Conservation (phyloP, 1,139 yeast genomes). For the Maudiozyma humilis region DNA sequence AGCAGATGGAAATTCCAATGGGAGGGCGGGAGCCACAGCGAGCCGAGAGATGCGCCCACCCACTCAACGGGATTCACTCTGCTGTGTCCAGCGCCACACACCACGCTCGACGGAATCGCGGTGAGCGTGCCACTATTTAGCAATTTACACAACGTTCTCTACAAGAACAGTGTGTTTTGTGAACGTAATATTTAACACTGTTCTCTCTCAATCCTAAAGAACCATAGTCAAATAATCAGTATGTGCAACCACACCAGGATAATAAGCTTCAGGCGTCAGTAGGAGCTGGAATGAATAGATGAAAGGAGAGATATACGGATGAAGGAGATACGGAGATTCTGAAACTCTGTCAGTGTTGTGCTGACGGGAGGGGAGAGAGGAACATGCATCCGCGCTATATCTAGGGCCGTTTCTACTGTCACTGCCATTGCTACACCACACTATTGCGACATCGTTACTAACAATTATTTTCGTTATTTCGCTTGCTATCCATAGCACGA, state of each 20-base stretch:
- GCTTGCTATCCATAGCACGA: not conserved
- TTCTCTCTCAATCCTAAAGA: not conserved
- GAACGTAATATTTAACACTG: too few species aligned
- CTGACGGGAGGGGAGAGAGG: too few species aligned
- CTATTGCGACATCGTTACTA: not conserved
- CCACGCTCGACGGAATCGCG: too few species aligned
- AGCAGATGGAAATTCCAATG: too few species aligned
- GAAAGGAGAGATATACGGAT: not conserved
- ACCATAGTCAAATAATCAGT: constrained; percentile 8
- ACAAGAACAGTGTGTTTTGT: not conserved
- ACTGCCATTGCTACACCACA: not conserved
- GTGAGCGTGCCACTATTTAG: not conserved
- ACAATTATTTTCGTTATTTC: not conserved
- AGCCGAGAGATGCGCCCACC: too few species aligned
- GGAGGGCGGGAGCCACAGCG: too few species aligned
- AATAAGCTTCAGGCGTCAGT: not conserved
- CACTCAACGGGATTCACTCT: too few species aligned
- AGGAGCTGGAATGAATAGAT: not conserved
- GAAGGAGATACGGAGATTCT: not conserved
- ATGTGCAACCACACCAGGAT: too few species aligned
- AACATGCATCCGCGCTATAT: too few species aligned
- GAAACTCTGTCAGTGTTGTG: not conserved
- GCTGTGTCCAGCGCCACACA: too few species aligned
- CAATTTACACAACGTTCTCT: not conserved
- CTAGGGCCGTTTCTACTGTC: not conserved